Evolutionary conservation across 2,329 filamentous ascomycete genomes (phyloP).

Genomic region (Apiospora kogelbergensis): DNA sequence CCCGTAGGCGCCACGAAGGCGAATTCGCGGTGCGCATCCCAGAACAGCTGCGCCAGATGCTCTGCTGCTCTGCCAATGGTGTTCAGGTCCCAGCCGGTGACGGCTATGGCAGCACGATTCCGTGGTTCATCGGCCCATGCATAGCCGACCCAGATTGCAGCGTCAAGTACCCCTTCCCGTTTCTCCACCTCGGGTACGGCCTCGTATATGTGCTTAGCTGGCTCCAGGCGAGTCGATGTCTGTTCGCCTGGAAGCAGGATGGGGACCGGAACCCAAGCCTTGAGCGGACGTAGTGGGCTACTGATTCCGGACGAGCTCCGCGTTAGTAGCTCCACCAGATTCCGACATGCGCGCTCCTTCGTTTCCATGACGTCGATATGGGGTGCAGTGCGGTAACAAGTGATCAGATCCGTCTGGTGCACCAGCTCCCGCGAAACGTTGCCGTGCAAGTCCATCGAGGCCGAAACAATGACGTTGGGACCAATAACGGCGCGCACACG

Average conservation of each 20-base stretch:
- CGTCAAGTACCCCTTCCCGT: constrained; percentile 44
- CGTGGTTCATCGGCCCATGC: constrained; percentile 56
- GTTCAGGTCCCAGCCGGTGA: constrained; percentile 48
- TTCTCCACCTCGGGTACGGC: constrained; percentile 44
- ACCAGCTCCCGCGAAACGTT: constrained; percentile 50
- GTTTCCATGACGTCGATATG: constrained; percentile 52
- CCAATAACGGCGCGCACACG: constrained; percentile 47
- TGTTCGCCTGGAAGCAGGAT: constrained; percentile 54
- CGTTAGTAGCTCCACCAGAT: constrained; percentile 42
- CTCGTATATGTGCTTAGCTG: constrained; percentile 50
- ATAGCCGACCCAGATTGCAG: constrained; percentile 56
- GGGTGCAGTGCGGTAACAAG: constrained; percentile 53
- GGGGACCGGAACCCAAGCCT: constrained; percentile 53
- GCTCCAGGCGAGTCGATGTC: constrained; percentile 53
- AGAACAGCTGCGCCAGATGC: constrained; percentile 46
- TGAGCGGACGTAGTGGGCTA: constrained; percentile 39
- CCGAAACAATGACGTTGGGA: constrained; percentile 45
- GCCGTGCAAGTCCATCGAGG: constrained; percentile 57
- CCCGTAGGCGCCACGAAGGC: constrained; percentile 53
- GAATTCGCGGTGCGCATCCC: constrained; percentile 46
- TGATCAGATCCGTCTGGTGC: constrained; percentile 51
- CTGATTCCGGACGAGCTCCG: constrained; percentile 13
- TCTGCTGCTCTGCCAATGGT: constrained; percentile 41
- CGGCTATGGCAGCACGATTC: constrained; percentile 49
- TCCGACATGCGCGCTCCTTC: constrained; percentile 49